These are phyloP conservation scores for Podospora pseudocomata DNA, from an alignment of 495 filamentous ascomycete genomes.

Conservation along the genomic window DNA sequence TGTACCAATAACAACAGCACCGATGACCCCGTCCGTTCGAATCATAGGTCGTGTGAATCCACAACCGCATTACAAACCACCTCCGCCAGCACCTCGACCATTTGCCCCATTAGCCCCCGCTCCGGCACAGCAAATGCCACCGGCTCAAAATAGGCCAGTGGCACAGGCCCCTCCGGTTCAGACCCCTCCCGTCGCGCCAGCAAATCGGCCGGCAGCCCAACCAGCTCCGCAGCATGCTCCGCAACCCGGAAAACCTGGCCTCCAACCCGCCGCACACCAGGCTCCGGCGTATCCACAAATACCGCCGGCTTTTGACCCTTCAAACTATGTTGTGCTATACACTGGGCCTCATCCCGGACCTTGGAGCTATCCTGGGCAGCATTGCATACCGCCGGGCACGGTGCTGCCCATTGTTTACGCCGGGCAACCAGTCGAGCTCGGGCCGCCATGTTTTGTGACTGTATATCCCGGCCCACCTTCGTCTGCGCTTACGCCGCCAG, in stretches of 20 bases:
- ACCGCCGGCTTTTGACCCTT: constrained; percentile 8
- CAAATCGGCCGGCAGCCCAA: background rate
- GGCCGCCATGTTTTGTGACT: constrained; percentile 12
- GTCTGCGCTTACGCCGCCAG: background rate
- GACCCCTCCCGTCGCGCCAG: background rate
- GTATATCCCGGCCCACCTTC: constrained; percentile 17
- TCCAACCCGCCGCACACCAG: background rate
- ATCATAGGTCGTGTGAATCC: background rate
- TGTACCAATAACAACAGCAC: background rate
- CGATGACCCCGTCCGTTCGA: background rate
- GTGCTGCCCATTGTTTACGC: constrained; percentile 16
- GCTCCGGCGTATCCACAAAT: background rate
- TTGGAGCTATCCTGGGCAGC: constrained; percentile 8
- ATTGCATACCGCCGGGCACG: constrained; percentile 12
- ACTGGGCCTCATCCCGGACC: constrained; percentile 13
- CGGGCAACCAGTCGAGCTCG: constrained; percentile 9
- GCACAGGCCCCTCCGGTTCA: background rate
- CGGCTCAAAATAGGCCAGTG: background rate
- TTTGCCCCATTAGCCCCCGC: background rate
- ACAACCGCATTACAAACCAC: background rate
- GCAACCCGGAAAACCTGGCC: background rate
- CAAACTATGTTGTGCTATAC: constrained; percentile 16
- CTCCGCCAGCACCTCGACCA: background rate
- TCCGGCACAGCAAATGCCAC: background rate
- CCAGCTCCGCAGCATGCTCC: background rate